Percentiles rank a stretch among this genome's conserved stretches.
These are phyloP conservation scores for Nowakowskiella sp. DNA, from an alignment of 192 early-diverging fungal species.

Conservation along the genomic window DNA sequence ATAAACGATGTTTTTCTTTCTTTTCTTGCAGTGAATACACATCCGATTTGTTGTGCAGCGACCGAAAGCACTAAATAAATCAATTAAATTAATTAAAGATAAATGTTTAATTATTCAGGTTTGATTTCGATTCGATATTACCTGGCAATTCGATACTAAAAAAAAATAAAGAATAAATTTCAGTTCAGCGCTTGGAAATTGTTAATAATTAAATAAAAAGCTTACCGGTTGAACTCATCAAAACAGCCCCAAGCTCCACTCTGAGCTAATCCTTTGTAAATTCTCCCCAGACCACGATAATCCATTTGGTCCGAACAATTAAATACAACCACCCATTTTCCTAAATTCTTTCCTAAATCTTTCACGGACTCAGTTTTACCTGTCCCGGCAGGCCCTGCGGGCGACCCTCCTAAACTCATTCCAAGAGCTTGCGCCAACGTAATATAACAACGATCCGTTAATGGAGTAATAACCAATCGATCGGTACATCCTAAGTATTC, in stretches of 20 bases:
- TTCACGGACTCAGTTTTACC: constrained; percentile 61
- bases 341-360: constrained; percentile 57
- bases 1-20: constrained; percentile 51
- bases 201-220: too few relatives aligned
- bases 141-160: too few relatives aligned
- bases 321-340: constrained; percentile 64
- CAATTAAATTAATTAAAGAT: constrained; percentile 11
- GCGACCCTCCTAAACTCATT: constrained; percentile 58
- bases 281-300: constrained; percentile 55
- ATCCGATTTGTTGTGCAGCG: constrained; percentile 59
- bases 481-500: constrained; percentile 59
- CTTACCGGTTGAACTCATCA: constrained; percentile 63
- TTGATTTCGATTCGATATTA: too few relatives aligned
- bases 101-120: too few relatives aligned
- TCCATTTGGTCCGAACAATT: constrained; percentile 67
- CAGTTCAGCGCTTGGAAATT: too few relatives aligned
- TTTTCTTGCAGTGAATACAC: constrained; percentile 51
- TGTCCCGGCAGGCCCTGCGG: constrained; percentile 45
- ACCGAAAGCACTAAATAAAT: constrained; percentile 57
- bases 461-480: constrained; percentile 55
- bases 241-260: constrained; percentile 58
- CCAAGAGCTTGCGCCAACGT: constrained; percentile 57
- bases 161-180: too few relatives aligned
- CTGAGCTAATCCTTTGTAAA: constrained; percentile 59
- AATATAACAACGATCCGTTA: constrained; percentile 55